These are phyloP conservation scores for Entomortierella chlamydospora DNA, from an alignment of 192 early-diverging fungal species.

Conservation along the genomic window DNA sequence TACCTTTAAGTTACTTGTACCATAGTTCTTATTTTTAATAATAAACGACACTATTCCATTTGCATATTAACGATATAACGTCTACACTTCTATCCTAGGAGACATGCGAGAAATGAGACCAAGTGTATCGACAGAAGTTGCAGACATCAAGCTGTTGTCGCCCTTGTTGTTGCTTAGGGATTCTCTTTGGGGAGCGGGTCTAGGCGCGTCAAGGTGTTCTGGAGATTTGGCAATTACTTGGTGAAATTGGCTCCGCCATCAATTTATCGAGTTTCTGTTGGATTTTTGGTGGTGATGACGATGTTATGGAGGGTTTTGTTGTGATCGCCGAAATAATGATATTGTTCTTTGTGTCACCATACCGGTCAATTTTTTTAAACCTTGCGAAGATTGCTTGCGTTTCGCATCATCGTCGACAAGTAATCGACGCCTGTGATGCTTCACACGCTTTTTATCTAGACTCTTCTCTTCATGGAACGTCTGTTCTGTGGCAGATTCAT, in stretches of 20 bases:
- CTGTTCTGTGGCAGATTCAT: not conserved
- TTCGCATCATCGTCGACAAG: constrained; percentile 43
- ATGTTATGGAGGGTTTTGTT: not conserved
- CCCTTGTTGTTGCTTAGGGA: not conserved
- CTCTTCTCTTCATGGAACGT: not conserved
- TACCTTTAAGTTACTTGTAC: too few species aligned
- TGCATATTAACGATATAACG: too few species aligned
- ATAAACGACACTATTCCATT: too few species aligned
- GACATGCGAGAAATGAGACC: too few species aligned
- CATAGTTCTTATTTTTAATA: too few species aligned
- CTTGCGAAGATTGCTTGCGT: constrained; percentile 45
- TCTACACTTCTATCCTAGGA: too few species aligned
- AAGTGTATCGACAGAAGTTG: too few species aligned
- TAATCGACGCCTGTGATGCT: constrained; percentile 9
- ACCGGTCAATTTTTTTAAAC: constrained; percentile 27
- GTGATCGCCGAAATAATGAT: not conserved
- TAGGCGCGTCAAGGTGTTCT: not conserved
- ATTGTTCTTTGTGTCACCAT: not conserved
- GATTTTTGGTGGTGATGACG: too few species aligned
- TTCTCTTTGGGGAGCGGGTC: not conserved
- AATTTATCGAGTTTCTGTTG: not conserved
- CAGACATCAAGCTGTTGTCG: too few species aligned
- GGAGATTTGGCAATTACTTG: constrained; percentile 6
- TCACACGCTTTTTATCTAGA: not conserved
- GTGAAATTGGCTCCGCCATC: constrained; percentile 2